These are phyloP conservation scores for Gastrolobium bilobum DNA, from an alignment of 306 rosid genomes.

Conservation along the genomic window DNA sequence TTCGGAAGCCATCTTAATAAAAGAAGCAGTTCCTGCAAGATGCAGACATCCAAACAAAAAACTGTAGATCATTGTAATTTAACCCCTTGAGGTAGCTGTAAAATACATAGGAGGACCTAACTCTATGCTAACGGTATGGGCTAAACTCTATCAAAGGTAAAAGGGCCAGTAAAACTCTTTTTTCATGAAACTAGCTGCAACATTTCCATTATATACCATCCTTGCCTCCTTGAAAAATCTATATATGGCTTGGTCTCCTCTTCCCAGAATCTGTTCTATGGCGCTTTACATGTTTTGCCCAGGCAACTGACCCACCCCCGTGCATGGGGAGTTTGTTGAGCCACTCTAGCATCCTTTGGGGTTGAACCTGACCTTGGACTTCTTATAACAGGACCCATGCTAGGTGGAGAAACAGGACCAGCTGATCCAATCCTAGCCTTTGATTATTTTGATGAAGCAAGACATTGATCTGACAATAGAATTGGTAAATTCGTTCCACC, in stretches of 20 bases:
- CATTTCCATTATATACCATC: slow-evolving; percentile 46
- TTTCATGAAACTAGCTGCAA: slow-evolving; percentile 50
- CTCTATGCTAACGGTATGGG: slow-evolving; percentile 63
- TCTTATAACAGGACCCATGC: slow-evolving; percentile 64
- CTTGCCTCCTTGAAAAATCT: slow-evolving; percentile 47
- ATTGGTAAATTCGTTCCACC: too few species aligned
- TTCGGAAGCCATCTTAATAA: slow-evolving; percentile 35
- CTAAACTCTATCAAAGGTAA: slow-evolving; percentile 53
- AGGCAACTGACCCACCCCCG: slow-evolving; percentile 71
- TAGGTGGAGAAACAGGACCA: slow-evolving; percentile 82
- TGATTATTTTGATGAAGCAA: too few species aligned
- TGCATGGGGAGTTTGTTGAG: slow-evolving; percentile 59
- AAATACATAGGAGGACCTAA: slow-evolving; percentile 59
- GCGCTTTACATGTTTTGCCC: slow-evolving; percentile 95
- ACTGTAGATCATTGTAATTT: slow-evolving; percentile 47
- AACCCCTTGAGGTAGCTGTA: slow-evolving; percentile 50
- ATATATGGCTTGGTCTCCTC: slow-evolving; percentile 92
- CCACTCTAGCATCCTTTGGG: slow-evolving; percentile 60
- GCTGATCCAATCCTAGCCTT: slow-evolving; percentile 71
- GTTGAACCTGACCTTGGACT: slow-evolving; percentile 71
- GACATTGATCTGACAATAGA: too few species aligned
- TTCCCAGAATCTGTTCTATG: slow-evolving; percentile 89
- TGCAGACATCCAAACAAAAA: slow-evolving; percentile 50
- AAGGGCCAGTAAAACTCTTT: slow-evolving; percentile 55
- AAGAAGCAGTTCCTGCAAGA: slow-evolving; percentile 52